Evolutionary conservation across 352 stramenopile genomes (phyloP).

Genomic region (Phytophthora idaei): DNA sequence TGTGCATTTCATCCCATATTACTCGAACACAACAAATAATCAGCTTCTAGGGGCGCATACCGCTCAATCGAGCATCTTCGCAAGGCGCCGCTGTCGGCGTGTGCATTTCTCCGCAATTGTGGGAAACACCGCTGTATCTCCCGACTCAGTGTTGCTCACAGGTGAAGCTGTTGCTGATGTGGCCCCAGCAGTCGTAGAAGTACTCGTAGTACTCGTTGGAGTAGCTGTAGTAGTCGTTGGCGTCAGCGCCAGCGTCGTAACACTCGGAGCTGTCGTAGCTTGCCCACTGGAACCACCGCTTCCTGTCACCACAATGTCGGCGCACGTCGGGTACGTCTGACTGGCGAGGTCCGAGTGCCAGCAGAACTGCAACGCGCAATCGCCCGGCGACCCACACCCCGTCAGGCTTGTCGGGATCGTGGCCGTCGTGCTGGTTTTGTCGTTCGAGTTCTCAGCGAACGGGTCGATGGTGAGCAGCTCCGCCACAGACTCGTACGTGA

Average conservation of each 20-base stretch:
- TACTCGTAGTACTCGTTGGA: not conserved
- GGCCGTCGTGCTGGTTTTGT: constrained; percentile 20
- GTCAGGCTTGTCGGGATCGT: constrained; percentile 53
- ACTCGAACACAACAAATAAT: too few relatives aligned
- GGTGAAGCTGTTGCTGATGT: constrained; percentile 12
- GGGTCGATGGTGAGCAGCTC: constrained; percentile 40
- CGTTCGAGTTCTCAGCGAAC: constrained; percentile 23
- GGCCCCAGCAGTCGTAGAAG: not conserved
- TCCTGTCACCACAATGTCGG: constrained; percentile 50
- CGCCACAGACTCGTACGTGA: constrained; percentile 44
- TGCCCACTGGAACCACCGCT: constrained; percentile 11
- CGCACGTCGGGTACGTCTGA: constrained; percentile 68
- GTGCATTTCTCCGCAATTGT: constrained; percentile 20
- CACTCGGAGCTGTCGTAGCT: not conserved
- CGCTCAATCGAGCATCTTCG: not conserved
- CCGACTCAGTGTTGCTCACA: not conserved
- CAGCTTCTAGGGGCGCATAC: not conserved
- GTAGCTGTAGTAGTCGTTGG: not conserved
- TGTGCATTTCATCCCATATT: not conserved
- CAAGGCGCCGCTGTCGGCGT: constrained; percentile 17
- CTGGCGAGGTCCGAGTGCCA: constrained; percentile 65
- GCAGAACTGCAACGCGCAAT: constrained; percentile 66
- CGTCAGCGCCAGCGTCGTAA: not conserved
- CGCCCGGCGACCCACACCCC: constrained; percentile 44
- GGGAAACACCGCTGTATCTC: not conserved